These are phyloP conservation scores for Alternaria infectoria DNA, from an alignment of 2,329 filamentous ascomycete species.

Conservation along the genomic window DNA sequence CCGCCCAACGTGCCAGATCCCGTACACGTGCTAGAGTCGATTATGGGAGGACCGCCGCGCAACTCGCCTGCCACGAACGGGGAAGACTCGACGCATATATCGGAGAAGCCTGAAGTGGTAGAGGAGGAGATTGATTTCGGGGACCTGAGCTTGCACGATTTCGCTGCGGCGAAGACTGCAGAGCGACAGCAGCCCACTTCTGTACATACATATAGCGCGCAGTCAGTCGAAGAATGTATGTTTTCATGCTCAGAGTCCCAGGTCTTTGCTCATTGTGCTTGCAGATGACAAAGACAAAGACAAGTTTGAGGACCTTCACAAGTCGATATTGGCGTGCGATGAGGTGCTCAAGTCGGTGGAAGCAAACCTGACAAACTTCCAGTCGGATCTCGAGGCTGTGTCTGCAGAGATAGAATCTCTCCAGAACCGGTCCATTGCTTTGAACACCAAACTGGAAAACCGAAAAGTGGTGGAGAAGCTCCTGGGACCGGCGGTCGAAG, in stretches of 20 bases:
- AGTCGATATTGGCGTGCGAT: slow-evolving; percentile 87
- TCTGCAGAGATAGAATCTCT: slow-evolving; percentile 95
- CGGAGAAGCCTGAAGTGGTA: slow-evolving; percentile 56
- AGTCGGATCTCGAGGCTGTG: slow-evolving; percentile 88
- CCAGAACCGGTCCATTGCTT: slow-evolving; percentile 80
- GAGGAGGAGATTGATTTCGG: slow-evolving; percentile 78
- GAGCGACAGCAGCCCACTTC: slow-evolving; percentile 37
- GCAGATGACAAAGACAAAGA: slow-evolving; percentile 78
- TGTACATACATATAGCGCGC: slow-evolving; percentile 60
- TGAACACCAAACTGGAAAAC: slow-evolving; percentile 88
- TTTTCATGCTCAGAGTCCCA: slow-evolving; percentile 35
- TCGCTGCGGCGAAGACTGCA: slow-evolving; percentile 56
- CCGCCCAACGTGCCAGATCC: slow-evolving; percentile 70
- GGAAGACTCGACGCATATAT: slow-evolving; percentile 34
- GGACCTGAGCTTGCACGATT: slow-evolving; percentile 75
- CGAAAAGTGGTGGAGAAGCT: slow-evolving; percentile 87
- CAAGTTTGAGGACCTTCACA: slow-evolving; percentile 89
- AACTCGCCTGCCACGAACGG: slow-evolving; percentile 23
- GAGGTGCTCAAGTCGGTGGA: slow-evolving; percentile 93
- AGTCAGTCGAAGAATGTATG: slow-evolving; percentile 77
- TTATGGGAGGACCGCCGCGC: slow-evolving; percentile 57
- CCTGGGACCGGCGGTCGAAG: slow-evolving; percentile 86
- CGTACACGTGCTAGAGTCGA: slow-evolving; percentile 69
- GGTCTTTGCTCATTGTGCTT: slow-evolving; percentile 37
- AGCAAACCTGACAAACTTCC: slow-evolving; percentile 88